Percentiles rank a stretch among this genome's conserved stretches.
phyloP scores from a whole-genome alignment of 2,329 filamentous ascomycete genomes.

The Beauveria sp. region DNA sequence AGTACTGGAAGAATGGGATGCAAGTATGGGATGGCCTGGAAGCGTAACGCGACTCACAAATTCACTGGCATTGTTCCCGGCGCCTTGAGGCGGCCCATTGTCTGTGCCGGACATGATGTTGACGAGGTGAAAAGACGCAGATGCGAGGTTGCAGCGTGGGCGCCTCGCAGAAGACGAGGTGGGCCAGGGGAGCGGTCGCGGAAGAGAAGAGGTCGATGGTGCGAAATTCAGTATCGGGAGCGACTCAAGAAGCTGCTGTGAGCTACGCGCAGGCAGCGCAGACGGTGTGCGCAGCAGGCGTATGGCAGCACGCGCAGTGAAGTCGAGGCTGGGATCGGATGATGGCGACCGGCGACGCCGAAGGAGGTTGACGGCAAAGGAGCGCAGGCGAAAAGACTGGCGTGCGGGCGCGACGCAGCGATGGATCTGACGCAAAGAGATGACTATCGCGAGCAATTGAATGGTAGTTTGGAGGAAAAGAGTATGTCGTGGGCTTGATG shows the following conservation, averaged over 20 bases:
- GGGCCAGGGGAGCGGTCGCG: not conserved
- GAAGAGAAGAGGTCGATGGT: not conserved
- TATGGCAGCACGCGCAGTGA: not conserved
- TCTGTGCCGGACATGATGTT: constrained; percentile 27
- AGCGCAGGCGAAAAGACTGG: not conserved
- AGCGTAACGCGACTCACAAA: constrained; percentile 59
- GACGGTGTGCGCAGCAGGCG: not conserved
- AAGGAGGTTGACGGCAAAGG: not conserved
- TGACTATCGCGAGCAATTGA: not conserved
- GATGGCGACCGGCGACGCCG: not conserved
- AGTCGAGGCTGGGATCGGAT: not conserved
- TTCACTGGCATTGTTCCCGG: constrained; percentile 80
- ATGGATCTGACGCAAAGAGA: not conserved
- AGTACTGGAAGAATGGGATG: constrained; percentile 15
- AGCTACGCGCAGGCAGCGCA: not conserved
- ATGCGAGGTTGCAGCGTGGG: constrained; percentile 1
- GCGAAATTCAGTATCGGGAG: not conserved
- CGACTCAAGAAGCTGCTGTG: not conserved
- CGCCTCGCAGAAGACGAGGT: constrained; percentile 4
- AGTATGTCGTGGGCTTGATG: not conserved
- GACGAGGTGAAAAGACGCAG: not conserved
- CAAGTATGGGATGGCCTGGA: not conserved
- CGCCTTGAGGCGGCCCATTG: constrained; percentile 26
- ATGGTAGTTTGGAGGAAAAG: not conserved
- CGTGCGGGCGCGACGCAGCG: not conserved